phyloP scores from a whole-genome alignment of 2,329 filamentous ascomycete species.

The Diaporthe destruens region DNA sequence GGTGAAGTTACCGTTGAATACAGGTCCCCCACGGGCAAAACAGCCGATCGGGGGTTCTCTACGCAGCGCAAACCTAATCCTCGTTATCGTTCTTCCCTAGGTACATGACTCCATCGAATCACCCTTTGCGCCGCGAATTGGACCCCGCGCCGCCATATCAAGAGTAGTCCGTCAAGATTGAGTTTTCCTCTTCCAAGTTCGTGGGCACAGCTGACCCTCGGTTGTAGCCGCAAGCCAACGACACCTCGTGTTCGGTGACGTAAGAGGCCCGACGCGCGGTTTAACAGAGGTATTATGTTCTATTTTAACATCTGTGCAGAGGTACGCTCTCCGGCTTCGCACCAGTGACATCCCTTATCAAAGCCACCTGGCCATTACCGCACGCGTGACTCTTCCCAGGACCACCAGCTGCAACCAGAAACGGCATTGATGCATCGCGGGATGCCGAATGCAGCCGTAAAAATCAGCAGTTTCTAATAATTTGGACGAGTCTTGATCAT shows the following conservation, averaged over 20 bases:
- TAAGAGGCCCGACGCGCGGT: constrained; percentile 10
- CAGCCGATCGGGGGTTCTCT: constrained; percentile 20
- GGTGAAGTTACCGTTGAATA: not conserved
- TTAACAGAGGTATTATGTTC: not conserved
- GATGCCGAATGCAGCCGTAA: not conserved
- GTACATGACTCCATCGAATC: constrained; percentile 15
- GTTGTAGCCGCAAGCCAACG: constrained; percentile 13
- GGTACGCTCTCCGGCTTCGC: not conserved
- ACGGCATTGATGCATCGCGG: constrained; percentile 7
- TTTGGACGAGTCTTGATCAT: not conserved
- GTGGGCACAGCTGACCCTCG: constrained; percentile 21
- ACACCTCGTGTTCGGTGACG: constrained; percentile 26
- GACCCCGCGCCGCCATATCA: constrained; percentile 4
- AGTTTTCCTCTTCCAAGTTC: constrained; percentile 9
- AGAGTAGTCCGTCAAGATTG: constrained; percentile 18
- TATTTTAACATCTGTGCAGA: not conserved
- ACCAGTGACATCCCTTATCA: not conserved
- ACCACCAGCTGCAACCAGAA: constrained; percentile 5
- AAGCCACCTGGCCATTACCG: too few relatives aligned
- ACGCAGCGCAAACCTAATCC: constrained; percentile 9
- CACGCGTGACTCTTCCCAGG: not conserved
- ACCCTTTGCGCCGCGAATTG: not conserved
- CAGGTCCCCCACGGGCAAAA: constrained; percentile 5
- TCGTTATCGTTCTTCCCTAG: constrained; percentile 1
- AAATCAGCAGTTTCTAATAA: constrained; percentile 2